These are phyloP conservation scores for Fusarium annulatum DNA, from an alignment of 2,329 filamentous ascomycete species.

Conservation along the genomic window DNA sequence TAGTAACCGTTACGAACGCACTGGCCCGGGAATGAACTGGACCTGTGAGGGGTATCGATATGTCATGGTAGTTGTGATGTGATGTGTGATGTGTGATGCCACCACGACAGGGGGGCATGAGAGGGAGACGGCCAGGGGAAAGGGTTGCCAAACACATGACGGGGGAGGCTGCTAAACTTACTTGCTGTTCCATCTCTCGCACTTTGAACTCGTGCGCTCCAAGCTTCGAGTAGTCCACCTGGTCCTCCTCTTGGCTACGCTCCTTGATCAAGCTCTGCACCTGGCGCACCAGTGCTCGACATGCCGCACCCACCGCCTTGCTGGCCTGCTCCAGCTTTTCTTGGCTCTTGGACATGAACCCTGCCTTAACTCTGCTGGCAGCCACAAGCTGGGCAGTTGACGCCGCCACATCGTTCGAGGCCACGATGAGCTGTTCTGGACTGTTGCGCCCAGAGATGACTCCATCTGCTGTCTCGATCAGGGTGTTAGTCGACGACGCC, in stretches of 20 bases:
- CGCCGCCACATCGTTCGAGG: slow-evolving; percentile 95
- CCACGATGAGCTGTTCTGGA: slow-evolving; percentile 96
- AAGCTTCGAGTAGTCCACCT: slow-evolving; percentile 87
- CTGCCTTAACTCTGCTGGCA: slow-evolving; percentile 94
- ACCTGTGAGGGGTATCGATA: slow-evolving; percentile 1
- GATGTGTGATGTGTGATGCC: slow-evolving; percentile 11
- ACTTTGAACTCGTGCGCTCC: slow-evolving; percentile 98
- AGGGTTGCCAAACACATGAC: slow-evolving; percentile 26
- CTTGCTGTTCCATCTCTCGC: slow-evolving; percentile 99
- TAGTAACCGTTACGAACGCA: slow-evolving; percentile 37
- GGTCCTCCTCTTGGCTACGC: slow-evolving; percentile 82
- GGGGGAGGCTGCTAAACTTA: slow-evolving; percentile 55
- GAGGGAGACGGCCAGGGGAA: background rate
- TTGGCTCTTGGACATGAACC: slow-evolving; percentile 97
- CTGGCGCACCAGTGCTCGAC: slow-evolving; percentile 87
- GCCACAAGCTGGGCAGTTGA: slow-evolving; percentile 97
- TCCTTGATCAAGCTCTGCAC: slow-evolving; percentile 95
- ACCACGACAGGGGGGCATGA: background rate
- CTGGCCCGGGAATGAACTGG: slow-evolving; percentile 18
- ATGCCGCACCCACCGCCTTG: slow-evolving; percentile 92
- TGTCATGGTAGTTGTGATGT: background rate
- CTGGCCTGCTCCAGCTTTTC: slow-evolving; percentile 90
- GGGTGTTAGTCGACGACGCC: slow-evolving; percentile 89
- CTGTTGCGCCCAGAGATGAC: slow-evolving; percentile 92
- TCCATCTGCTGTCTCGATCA: slow-evolving; percentile 98